Conservation (phyloP, 176 grass and related monocot genomes). For the Dactylis glomerata region DNA sequence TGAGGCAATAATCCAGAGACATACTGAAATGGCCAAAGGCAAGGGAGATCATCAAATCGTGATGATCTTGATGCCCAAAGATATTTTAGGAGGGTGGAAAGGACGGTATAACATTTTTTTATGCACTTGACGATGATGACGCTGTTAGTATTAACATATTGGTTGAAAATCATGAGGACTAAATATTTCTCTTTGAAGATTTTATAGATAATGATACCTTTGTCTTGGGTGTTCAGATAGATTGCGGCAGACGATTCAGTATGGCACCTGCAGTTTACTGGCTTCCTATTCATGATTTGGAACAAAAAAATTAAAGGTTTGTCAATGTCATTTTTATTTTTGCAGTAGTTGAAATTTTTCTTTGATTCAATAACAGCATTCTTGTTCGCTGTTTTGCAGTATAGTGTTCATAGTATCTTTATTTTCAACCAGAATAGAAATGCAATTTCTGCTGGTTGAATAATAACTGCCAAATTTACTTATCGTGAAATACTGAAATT, state of each 20-base stretch:
- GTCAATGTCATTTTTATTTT: slow-evolving; percentile 1
- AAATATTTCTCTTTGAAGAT: no score
- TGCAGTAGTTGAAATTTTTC: background rate
- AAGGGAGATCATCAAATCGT: slow-evolving; percentile 78
- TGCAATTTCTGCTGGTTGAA: slow-evolving; percentile 77
- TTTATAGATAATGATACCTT: slow-evolving; percentile 78
- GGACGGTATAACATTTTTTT: slow-evolving; percentile 69
- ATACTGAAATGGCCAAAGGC: slow-evolving; percentile 64
- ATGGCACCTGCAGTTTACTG: slow-evolving; percentile 65
- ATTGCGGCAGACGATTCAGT: slow-evolving; percentile 94
- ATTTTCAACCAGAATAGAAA: no score
- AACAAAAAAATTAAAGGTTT: slow-evolving; percentile 89
- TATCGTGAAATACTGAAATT: no score
- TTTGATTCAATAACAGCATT: slow-evolving; percentile 42
- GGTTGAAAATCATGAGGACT: no score
- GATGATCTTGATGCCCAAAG: slow-evolving; percentile 98
- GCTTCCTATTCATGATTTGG: slow-evolving; percentile 83
- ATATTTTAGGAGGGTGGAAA: slow-evolving; percentile 88
- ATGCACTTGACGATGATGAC: slow-evolving; percentile 75
- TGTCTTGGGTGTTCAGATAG: slow-evolving; percentile 77
- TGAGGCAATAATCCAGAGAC: slow-evolving; percentile 90
- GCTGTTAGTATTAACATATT: no score
- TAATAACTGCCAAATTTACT: slow-evolving; percentile 65
- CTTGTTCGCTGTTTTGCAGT: no score
- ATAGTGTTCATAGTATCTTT: no score